These are phyloP conservation scores for Agaricales sp. DNA, from an alignment of 1,284 basidiomycete species.

Conservation along the genomic window DNA sequence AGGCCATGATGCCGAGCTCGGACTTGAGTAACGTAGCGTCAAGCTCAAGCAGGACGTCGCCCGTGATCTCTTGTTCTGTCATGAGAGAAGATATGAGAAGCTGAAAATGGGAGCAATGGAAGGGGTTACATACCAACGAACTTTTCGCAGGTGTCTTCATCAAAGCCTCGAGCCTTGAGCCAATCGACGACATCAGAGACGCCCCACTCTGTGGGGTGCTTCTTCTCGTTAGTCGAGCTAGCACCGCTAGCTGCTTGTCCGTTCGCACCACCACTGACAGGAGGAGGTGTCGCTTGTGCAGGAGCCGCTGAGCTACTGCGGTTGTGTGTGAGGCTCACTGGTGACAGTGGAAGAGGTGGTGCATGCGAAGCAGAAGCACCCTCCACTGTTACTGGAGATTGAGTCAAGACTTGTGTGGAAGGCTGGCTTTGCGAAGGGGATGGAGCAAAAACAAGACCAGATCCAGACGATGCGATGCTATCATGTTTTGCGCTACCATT, in stretches of 20 bases:
- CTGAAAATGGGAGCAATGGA: background rate
- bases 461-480: too few species aligned
- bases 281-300: background rate
- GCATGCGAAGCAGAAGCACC: too few species aligned
- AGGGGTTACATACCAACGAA: conserved; percentile 58
- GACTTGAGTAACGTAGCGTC: conserved; percentile 85
- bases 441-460: too few species aligned
- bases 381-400: background rate
- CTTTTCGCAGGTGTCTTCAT: conserved; percentile 72
- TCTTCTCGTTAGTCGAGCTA: conserved; percentile 10
- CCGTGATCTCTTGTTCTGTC: conserved; percentile 94
- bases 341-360: background rate
- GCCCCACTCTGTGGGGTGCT: conserved; percentile 68
- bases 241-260: background rate
- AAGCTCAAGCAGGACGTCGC: conserved; percentile 92
- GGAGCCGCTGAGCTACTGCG: background rate
- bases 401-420: too few species aligned
- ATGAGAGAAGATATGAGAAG: conserved; percentile 7
- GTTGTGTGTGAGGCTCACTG: background rate
- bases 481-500: too few species aligned
- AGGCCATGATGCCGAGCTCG: conserved; percentile 93
- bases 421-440: too few species aligned
- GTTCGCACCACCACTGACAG: conserved; percentile 1
- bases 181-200: conserved; percentile 89
- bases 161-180: conserved; percentile 80